phyloP scores from a whole-genome alignment of 257 asterid genomes.

The Nicotiana sylvestris region DNA sequence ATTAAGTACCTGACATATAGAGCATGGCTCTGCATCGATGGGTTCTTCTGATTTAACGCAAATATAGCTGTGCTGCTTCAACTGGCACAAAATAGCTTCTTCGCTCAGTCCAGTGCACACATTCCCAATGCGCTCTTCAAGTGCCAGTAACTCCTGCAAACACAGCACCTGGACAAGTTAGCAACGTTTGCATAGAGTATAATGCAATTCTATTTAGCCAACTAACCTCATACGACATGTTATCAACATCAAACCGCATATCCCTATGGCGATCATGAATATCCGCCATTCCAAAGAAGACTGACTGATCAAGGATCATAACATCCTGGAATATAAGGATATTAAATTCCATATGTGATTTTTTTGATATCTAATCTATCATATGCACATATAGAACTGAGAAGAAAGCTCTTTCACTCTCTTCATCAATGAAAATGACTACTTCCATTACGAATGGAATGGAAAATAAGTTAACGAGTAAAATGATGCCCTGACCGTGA shows the following conservation, averaged over 20 bases:
- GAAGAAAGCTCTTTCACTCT: not conserved
- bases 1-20: slow-evolving; percentile 53
- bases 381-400: not conserved
- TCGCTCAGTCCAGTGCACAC: slow-evolving; percentile 66
- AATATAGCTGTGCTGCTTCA: slow-evolving; percentile 36
- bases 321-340: slow-evolving; percentile 32
- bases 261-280: slow-evolving; percentile 58
- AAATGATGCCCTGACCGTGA: not conserved
- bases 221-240: slow-evolving; percentile 69
- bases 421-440: not conserved
- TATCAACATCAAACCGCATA: slow-evolving; percentile 67
- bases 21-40: slow-evolving; percentile 56
- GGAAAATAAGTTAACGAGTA: not conserved
- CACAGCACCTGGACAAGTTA: not conserved
- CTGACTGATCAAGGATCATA: slow-evolving; percentile 54
- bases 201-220: not conserved
- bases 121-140: slow-evolving; percentile 67
- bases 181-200: not conserved
- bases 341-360: no score
- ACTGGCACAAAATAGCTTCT: slow-evolving; percentile 36
- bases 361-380: no score
- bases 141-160: slow-evolving; percentile 56
- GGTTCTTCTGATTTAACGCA: slow-evolving; percentile 15
- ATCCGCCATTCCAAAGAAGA: slow-evolving; percentile 52
- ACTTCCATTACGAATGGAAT: not conserved